These are phyloP conservation scores for Xylariaceae sp. DNA, from an alignment of 2,329 filamentous ascomycete genomes.

Conservation along the genomic window DNA sequence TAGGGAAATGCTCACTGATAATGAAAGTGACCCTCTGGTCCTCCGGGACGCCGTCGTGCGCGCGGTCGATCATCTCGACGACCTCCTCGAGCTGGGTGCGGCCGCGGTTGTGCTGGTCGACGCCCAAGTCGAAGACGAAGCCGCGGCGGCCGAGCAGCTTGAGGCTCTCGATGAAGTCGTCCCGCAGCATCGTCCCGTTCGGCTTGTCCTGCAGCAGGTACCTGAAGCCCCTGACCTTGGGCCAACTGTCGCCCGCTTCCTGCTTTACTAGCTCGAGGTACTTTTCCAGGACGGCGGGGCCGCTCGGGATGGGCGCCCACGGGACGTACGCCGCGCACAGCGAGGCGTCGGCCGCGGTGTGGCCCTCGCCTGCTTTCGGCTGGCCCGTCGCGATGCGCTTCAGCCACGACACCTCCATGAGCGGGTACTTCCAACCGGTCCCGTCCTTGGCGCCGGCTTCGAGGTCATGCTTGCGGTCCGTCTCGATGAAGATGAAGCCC, in stretches of 20 bases:
- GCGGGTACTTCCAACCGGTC: conserved; percentile 66
- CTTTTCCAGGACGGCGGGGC: conserved; percentile 58
- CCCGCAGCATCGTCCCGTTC: conserved; percentile 63
- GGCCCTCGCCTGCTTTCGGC: conserved; percentile 60
- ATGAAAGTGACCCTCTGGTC: conserved; percentile 67
- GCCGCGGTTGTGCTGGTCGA: conserved; percentile 79
- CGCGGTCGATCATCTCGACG: conserved; percentile 68
- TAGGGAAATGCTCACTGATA: conserved; percentile 62
- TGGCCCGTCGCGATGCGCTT: conserved; percentile 65
- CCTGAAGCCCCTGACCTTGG: conserved; percentile 74
- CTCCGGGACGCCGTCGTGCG: conserved; percentile 63
- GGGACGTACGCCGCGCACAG: conserved; percentile 73
- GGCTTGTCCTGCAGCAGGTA: conserved; percentile 82
- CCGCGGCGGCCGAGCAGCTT: conserved; percentile 65
- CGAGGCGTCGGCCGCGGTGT: conserved; percentile 51
- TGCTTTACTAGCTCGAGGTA: conserved; percentile 68
- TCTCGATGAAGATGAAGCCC: conserved; percentile 83
- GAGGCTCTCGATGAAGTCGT: conserved; percentile 66
- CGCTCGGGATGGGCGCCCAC: conserved; percentile 81
- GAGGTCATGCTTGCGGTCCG: conserved; percentile 70
- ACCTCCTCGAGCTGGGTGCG: conserved; percentile 73
- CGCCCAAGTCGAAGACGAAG: conserved; percentile 78
- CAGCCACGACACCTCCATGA: conserved; percentile 73
- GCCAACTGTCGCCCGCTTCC: conserved; percentile 66
- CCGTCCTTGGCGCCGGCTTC: conserved; percentile 48